Base-by-base conservation (phyloP, 169 alveolate genomes). In the Plasmodium inui region DNA sequence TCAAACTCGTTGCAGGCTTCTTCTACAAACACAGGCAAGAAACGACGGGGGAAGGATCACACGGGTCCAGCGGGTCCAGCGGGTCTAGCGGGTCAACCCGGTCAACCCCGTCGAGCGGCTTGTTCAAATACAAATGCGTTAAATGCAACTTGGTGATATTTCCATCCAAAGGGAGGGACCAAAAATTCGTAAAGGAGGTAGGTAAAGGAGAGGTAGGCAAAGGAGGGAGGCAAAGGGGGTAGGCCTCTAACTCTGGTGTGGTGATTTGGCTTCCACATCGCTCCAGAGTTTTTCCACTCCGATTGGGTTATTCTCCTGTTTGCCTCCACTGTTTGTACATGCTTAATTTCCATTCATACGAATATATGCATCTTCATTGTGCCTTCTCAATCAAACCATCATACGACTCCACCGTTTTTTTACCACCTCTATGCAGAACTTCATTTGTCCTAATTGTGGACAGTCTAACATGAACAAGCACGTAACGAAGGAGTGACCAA, bases 161-260 rank as follows among this genome's bases (percentile, higher is more conserved):
- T 94, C 97, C 97, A 17, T 96, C 97, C 41, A 93, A 95, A 85
- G 96, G 96, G 30, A 79, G 97, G 39, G 97, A 96, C 70, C 96
- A 95, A 37, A 93, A 86, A 86, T 96, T 96, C 70, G 92, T 96
- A 80, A 93, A 96, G 22, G 93, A 93, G 81, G 97, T 96, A n/a
- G n/a, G n/a, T n/a, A n/a, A n/a, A n/a, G n/a, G n/a, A n/a, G n/a
- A n/a, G n/a, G n/a, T n/a, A n/a, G n/a, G n/a, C n/a, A n/a, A n/a
- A n/a, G n/a, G n/a, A n/a, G n/a, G n/a, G n/a, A n/a, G n/a, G 92
- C 95, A 80, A 93, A 96, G 22, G 93, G 92, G 81, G 97, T 96
- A 81, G 85, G 28, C 74, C 74, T 19, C 50, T 39, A 14, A n/a
- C 22, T 5, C 22, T 19, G 6, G n/a, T 14, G 32, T 34, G 32